A percentile compares a stretch with the other conserved stretches of the same genome.
Conservation (phyloP, 1,284 basidiomycete species). For the Trichosporon coremiiforme region DNA sequence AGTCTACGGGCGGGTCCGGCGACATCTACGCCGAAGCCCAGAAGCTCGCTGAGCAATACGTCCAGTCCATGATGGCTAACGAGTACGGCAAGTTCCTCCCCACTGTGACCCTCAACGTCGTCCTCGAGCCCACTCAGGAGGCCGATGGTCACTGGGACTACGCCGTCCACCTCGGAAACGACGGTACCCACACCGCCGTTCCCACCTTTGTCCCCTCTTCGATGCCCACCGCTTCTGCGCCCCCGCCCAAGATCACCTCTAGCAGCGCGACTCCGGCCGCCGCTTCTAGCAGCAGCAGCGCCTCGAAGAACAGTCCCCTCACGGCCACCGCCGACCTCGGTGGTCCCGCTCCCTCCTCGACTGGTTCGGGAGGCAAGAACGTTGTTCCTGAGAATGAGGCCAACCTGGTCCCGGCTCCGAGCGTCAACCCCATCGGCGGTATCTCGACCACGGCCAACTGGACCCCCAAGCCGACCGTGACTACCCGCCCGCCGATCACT, state of each 20-base stretch:
- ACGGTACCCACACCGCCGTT: conserved; percentile 53
- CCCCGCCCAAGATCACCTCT: conserved; percentile 20
- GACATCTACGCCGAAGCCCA: conserved; percentile 34
- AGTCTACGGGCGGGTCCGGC: conserved; percentile 4
- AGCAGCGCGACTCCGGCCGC: conserved; percentile 57
- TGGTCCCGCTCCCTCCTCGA: conserved; percentile 15
- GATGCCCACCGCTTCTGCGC: conserved; percentile 25
- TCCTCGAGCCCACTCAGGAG: conserved; percentile 54
- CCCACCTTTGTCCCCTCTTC: conserved; percentile 43
- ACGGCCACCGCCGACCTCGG: conserved; percentile 15
- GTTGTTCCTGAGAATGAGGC: conserved; percentile 15
- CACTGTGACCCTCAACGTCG: conserved; percentile 54
- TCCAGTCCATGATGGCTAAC: conserved; percentile 33
- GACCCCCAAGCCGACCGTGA: conserved; percentile 9
- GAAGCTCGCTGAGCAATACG: conserved; percentile 43
- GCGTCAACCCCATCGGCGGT: conserved; percentile 11
- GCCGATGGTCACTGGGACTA: conserved; percentile 56
- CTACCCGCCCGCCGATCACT: conserved; percentile 1
- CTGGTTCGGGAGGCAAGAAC: conserved; percentile 22
- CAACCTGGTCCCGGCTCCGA: conserved; percentile 3
- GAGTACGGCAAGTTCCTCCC: conserved; percentile 47
- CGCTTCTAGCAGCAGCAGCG: conserved; percentile 20
- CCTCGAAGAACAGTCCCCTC: conserved; percentile 22
- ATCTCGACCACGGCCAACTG: background rate
- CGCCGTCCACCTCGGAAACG: conserved; percentile 50